These are phyloP conservation scores for Tolypocladium ovalisporum DNA, from an alignment of 2,329 filamentous ascomycete genomes.

Conservation along the genomic window DNA sequence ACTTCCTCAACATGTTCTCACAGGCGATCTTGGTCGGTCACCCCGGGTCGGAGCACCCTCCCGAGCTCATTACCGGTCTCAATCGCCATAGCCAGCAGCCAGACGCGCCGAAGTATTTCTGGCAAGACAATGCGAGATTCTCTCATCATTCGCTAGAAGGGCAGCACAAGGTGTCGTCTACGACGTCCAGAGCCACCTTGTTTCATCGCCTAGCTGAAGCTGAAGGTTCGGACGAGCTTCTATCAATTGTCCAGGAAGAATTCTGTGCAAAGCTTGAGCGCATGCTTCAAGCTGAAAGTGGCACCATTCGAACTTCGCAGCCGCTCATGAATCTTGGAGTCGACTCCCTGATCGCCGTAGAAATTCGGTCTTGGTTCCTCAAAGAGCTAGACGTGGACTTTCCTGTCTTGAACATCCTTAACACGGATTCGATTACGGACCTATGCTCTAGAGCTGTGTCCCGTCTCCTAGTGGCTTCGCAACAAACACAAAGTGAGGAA, in stretches of 20 bases:
- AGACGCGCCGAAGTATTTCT: not conserved
- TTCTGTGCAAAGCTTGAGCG: not conserved
- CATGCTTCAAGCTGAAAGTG: not conserved
- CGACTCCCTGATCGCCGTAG: conserved; percentile 20
- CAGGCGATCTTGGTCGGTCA: conserved; percentile 26
- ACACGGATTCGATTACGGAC: conserved; percentile 7
- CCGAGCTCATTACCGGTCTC: conserved; percentile 13
- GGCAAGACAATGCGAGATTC: not conserved
- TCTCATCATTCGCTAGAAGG: not conserved
- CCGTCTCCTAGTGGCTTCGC: not conserved
- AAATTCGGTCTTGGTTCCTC: conserved; percentile 37
- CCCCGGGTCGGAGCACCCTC: conserved; percentile 10
- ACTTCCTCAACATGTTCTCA: conserved; percentile 29
- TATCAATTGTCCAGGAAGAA: not conserved
- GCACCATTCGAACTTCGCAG: not conserved
- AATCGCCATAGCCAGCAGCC: not conserved
- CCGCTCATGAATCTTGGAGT: conserved; percentile 12
- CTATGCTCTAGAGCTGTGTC: conserved; percentile 3
- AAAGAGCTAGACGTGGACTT: conserved; percentile 31
- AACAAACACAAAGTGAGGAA: not conserved
- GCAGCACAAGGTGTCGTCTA: not conserved
- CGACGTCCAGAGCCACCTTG: not conserved
- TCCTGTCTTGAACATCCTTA: conserved; percentile 28
- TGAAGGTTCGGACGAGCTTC: not conserved
- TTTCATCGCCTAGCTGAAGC: not conserved